phyloP scores from a whole-genome alignment of 1,284 basidiomycete species.

The Trichosporon sp. region DNA sequence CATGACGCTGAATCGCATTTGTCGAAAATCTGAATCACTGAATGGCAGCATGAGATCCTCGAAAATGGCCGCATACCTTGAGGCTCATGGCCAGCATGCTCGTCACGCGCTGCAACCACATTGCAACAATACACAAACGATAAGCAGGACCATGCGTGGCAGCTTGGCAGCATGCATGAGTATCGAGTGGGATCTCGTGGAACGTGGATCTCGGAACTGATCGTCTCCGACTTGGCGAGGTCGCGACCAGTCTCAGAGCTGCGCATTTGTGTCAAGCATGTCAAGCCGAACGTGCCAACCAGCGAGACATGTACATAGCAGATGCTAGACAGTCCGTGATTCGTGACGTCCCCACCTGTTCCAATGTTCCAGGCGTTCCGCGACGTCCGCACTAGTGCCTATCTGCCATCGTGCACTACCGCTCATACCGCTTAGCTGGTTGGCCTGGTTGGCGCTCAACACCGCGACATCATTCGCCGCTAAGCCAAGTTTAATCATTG shows the following conservation, averaged over 20 bases:
- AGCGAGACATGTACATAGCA: too few relatives aligned
- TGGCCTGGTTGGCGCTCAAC: neutral
- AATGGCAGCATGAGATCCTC: neutral
- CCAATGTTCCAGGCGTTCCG: neutral
- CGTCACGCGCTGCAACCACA: too few relatives aligned
- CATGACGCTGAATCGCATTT: slow-evolving; percentile 10
- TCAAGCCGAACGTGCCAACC: too few relatives aligned
- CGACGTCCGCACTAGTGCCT: neutral
- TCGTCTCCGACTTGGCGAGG: neutral
- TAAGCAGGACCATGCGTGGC: too few relatives aligned
- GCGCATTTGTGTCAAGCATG: neutral
- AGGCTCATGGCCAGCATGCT: too few relatives aligned
- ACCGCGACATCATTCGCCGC: neutral
- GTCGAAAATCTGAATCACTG: slow-evolving; percentile 10
- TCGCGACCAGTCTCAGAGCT: neutral
- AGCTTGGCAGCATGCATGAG: neutral
- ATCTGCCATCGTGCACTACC: neutral
- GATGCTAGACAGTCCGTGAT: too few relatives aligned
- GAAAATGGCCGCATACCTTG: neutral
- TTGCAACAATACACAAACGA: too few relatives aligned
- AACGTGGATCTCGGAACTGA: slow-evolving; percentile 4
- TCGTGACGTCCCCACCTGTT: too few relatives aligned
- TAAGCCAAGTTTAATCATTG: neutral
- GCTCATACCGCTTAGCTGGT: too few relatives aligned
- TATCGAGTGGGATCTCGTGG: neutral